phyloP scores from a whole-genome alignment of 2,329 filamentous ascomycete genomes.

The Nemania bipapillata region DNA sequence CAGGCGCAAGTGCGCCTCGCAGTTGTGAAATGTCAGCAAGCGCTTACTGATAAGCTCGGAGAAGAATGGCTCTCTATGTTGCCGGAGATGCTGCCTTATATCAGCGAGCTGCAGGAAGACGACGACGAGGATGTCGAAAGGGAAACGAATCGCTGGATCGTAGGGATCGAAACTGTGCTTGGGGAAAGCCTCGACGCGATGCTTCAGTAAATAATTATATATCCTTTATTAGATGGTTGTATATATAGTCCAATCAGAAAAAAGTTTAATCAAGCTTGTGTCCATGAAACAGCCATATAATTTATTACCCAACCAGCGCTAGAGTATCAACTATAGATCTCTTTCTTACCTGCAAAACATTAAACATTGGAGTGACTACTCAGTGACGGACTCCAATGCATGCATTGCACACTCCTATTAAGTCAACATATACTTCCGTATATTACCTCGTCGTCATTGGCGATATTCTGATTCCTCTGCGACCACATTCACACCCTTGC shows the following conservation, averaged over 20 bases:
- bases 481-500: background rate
- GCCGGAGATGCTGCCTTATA: slow-evolving; percentile 95
- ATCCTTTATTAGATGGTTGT: background rate
- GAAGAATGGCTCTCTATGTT: slow-evolving; percentile 93
- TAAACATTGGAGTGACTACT: too few relatives aligned
- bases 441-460: background rate
- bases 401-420: too few relatives aligned
- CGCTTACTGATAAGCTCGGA: slow-evolving; percentile 80
- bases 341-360: too few relatives aligned
- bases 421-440: too few relatives aligned
- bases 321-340: too few relatives aligned
- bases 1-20: slow-evolving; percentile 78
- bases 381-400: too few relatives aligned
- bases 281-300: background rate
- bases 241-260: slow-evolving; percentile 5
- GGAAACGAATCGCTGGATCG: slow-evolving; percentile 90
- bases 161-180: slow-evolving; percentile 85
- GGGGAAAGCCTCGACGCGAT: slow-evolving; percentile 92
- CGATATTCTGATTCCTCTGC: background rate
- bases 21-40: slow-evolving; percentile 83
- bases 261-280: background rate
- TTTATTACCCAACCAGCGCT: background rate
- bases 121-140: slow-evolving; percentile 93
- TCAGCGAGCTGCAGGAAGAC: slow-evolving; percentile 95
- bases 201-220: slow-evolving; percentile 72